Base-by-base conservation (phyloP, 2,329 filamentous ascomycete genomes). In the Lachnellula arida region DNA sequence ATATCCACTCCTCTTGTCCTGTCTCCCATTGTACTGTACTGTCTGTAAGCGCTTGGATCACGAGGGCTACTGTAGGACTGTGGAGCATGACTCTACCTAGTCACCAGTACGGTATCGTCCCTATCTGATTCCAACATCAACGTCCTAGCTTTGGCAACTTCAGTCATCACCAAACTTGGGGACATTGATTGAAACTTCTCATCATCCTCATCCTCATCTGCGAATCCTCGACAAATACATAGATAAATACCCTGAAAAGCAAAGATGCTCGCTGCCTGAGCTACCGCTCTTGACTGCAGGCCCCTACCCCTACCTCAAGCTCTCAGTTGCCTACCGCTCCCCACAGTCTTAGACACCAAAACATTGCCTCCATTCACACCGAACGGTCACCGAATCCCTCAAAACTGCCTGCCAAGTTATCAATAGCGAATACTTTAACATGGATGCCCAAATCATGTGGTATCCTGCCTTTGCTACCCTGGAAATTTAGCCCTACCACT, bases 391-490 rank as follows among this genome's bases (percentile, higher is more conserved):
- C 32, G 46, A 53, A 48, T 52, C 35, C 40, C 52, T 22, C n/a
- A 55, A 35, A 47, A 44, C 57, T 32, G 51, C 46, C 19, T 51
- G 19, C 22, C 42, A 15, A 56, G 47, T 39, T 46, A 15, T 46
- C 47, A 42, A 56, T 35, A 51, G 48, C 32, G 42, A 57, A 51
- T 37, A 61, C 23, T 63, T 52, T 60, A 67, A 57, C 60, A 69
- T 69, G 67, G 67, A 68, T 67, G 64, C 65, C 64, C 65, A 67
- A 63, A 67, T 62, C 54, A 65, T 68, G 67, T 61, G 64, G 66
- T 65, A 67, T 66, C 63, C 56, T 40, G 60, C 62, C 57, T 57
- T 60, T 57, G 57, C 57, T 60, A 60, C 59, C 56, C 60, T 62
- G 57, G 54, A 61, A 47, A 65, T 68, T 57, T 69, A 69, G 65